phyloP scores from a whole-genome alignment of 2,329 filamentous ascomycete species.

The Pyrenophora seminiperda region DNA sequence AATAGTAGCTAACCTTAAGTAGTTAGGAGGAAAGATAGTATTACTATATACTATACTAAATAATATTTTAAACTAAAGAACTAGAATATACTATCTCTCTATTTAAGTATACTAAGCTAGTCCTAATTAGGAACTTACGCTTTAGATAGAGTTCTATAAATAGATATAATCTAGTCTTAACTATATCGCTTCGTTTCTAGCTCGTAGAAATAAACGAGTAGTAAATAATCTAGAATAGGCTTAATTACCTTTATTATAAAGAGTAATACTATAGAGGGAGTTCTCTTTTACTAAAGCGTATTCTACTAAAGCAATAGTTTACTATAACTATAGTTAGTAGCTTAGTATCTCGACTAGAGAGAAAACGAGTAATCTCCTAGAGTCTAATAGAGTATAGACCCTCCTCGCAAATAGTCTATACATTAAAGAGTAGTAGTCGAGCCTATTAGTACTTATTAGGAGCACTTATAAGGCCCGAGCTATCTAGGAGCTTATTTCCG shows the following conservation, averaged over 20 bases:
- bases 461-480: conserved; percentile 4
- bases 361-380: conserved; percentile 2
- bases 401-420: background rate
- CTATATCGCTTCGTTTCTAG: conserved; percentile 1
- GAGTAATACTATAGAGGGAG: background rate
- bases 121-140: background rate
- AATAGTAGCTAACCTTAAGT: background rate
- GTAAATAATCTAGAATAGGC: background rate
- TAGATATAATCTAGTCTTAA: conserved; percentile 4
- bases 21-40: background rate
- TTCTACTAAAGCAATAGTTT: conserved; percentile 3
- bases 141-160: conserved; percentile 3
- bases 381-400: conserved; percentile 3
- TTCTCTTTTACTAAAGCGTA: background rate
- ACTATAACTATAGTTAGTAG: conserved; percentile 2
- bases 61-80: background rate
- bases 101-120: background rate
- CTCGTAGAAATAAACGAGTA: conserved; percentile 3
- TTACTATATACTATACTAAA: background rate
- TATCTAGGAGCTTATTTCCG: background rate
- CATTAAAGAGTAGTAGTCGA: background rate
- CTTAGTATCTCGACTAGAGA: conserved; percentile 1
- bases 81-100: background rate
- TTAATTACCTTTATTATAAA: background rate
- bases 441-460: background rate